Evolutionary conservation across 163 green algal genomes (phyloP).

Genomic region (Chloromonas sp.): DNA sequence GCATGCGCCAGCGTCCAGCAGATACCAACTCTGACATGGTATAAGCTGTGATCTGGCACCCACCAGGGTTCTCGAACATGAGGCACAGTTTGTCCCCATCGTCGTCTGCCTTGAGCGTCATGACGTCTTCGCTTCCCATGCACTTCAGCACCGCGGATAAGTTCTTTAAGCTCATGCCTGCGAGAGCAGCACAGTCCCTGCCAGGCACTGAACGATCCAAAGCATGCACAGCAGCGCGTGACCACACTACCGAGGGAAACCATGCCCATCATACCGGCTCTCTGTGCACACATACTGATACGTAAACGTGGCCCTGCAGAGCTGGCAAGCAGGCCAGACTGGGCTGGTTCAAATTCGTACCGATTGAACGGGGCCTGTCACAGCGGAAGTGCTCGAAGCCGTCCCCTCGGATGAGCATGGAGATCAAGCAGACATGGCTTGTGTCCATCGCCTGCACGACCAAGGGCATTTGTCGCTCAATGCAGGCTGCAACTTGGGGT

Average conservation of each 20-base stretch:
- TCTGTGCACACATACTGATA: no score
- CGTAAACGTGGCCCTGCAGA: no score
- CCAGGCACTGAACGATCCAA: neutral
- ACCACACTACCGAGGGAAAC: no score
- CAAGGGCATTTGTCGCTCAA: constrained; percentile 56
- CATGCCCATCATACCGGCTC: no score
- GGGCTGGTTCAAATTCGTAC: constrained; percentile 7
- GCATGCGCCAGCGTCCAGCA: no score
- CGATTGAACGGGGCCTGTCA: constrained; percentile 82
- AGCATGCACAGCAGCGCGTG: neutral
- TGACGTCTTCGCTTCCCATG: constrained; percentile 86
- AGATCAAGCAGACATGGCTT: constrained; percentile 90
- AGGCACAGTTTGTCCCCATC: constrained; percentile 86
- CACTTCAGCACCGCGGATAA: constrained; percentile 94
- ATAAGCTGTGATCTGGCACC: neutral
- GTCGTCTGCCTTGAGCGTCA: constrained; percentile 96
- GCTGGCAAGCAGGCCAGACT: no score
- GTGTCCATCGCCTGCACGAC: constrained; percentile 96
- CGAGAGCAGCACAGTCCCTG: neutral
- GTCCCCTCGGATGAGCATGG: constrained; percentile 76
- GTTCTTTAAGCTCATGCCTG: constrained; percentile 60
- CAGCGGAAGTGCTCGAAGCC: constrained; percentile 97
- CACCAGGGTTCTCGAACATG: constrained; percentile 82
- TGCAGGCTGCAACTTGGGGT: no score
- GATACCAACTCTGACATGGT: no score